phyloP scores from a whole-genome alignment of 2,329 filamentous ascomycete species.

The Pseudogymnoascus sp. region DNA sequence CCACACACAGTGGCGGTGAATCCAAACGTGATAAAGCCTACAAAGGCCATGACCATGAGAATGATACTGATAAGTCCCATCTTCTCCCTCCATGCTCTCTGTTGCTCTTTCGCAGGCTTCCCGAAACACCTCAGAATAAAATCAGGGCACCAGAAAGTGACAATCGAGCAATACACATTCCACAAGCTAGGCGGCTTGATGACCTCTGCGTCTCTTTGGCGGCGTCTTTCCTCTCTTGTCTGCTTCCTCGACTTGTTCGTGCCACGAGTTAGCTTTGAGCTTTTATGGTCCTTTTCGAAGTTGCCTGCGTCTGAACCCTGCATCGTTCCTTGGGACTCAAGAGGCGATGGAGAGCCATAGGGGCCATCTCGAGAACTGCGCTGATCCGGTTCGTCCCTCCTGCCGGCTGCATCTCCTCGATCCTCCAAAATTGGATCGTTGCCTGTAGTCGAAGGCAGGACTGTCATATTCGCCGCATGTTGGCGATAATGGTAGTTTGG shows the following conservation, averaged over 20 bases:
- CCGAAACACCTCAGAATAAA: slow-evolving; percentile 80
- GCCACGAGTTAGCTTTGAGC: slow-evolving; percentile 28
- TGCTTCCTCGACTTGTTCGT: slow-evolving; percentile 53
- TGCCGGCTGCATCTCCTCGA: slow-evolving; percentile 45
- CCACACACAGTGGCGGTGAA: slow-evolving; percentile 88
- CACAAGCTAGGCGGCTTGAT: slow-evolving; percentile 78
- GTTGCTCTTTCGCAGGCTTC: slow-evolving; percentile 76
- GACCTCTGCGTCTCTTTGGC: slow-evolving; percentile 49
- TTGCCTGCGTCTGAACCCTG: neutral
- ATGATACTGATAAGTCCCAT: slow-evolving; percentile 96
- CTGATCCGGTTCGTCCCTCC: slow-evolving; percentile 26
- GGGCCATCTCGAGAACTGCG: slow-evolving; percentile 26
- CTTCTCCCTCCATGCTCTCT: slow-evolving; percentile 94
- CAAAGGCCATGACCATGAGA: slow-evolving; percentile 73
- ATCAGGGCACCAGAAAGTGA: slow-evolving; percentile 93
- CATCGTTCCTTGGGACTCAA: neutral
- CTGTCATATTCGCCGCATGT: slow-evolving; percentile 88
- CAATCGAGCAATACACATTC: slow-evolving; percentile 88
- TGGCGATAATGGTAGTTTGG: slow-evolving; percentile 95
- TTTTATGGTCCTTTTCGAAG: slow-evolving; percentile 2
- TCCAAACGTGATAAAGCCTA: slow-evolving; percentile 94
- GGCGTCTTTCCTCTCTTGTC: slow-evolving; percentile 52
- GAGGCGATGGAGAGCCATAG: slow-evolving; percentile 23
- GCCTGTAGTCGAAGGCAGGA: slow-evolving; percentile 83
- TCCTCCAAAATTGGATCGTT: slow-evolving; percentile 84